Base-by-base conservation (phyloP, 805 yeast genomes). In the Lipomyces japonicus region DNA sequence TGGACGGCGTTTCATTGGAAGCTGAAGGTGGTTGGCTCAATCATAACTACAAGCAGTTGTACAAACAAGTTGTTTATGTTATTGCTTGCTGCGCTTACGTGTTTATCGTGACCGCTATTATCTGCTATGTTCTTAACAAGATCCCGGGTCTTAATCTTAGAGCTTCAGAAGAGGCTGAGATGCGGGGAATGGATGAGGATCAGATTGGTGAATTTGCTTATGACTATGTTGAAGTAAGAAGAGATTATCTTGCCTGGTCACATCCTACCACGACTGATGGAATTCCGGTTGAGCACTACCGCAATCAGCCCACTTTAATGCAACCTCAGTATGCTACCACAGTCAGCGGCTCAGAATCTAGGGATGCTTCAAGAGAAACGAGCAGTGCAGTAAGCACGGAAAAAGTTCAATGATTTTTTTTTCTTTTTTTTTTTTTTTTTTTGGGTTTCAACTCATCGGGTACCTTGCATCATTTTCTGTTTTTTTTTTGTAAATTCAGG, bases 151-250 rank as follows among this genome's bases (percentile, higher is more conserved):
- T 87, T 61, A 75, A 82, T 44, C 73, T 93, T 62, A 78, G 97
- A 64, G 88, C 88, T 3, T 75, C 80, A 55, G 95, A 86, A 67
- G 82, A 83, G 30, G 96, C 84, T 21, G 98, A 91, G 68, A 86
- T 83, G 57, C 73, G 75, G 28, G 98, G 98, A 50, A 78, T 90
- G 72, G 98, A 91, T 68, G 97, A 90, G 68, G 95, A 88, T 70
- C 96, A 91, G 71, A 86, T 91, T 60, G 98, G 97, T 44, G 98
- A 91, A 70, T 91, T 90, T 70, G 97, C 97, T n/a, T 91, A 91
- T 68, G 97, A 91, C 69, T 91, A 89, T 65, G 96, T 91, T 50
- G 98, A 91, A 73, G 95, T 91, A 12, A 80, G 97, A 69, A 79
- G 97, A 67, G 96, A 90, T 71, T 91, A 65, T 57, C 62, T 68